A percentile compares a stretch with the other conserved stretches of the same genome.
phyloP scores from a whole-genome alignment of 2,329 filamentous ascomycete species.

The Diaporthe batatas region DNA sequence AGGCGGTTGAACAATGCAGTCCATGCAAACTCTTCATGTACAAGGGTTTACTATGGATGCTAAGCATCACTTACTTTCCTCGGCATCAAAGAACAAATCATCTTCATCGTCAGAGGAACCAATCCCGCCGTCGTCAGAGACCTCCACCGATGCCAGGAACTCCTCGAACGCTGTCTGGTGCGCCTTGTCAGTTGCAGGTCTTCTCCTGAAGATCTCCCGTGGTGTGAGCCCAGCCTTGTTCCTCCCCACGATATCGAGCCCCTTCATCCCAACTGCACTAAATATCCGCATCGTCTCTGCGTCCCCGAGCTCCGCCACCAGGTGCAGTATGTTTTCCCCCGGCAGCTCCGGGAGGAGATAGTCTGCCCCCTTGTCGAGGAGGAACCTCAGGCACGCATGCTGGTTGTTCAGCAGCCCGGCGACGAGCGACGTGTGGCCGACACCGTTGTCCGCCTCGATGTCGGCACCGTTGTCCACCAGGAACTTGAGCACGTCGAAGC shows the following conservation, averaged over 20 bases:
- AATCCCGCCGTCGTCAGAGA: not conserved
- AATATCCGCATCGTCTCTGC: slow-evolving; percentile 1
- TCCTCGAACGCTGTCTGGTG: slow-evolving; percentile 2
- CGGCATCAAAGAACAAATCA: slow-evolving; percentile 16
- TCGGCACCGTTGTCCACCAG: slow-evolving; percentile 9
- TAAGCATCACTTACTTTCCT: not conserved
- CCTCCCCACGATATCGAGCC: not conserved
- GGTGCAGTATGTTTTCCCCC: slow-evolving; percentile 1
- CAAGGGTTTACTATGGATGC: too few relatives aligned
- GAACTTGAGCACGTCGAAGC: slow-evolving; percentile 7
- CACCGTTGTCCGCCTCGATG: slow-evolving; percentile 13
- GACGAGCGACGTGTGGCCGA: slow-evolving; percentile 5
- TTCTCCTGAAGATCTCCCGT: slow-evolving; percentile 1
- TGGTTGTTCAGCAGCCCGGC: slow-evolving; percentile 20
- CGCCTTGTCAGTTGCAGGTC: not conserved
- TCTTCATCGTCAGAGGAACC: not conserved
- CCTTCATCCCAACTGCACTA: not conserved
- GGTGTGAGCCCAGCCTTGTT: slow-evolving; percentile 8
- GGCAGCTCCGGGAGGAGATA: not conserved
- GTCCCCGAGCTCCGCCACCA: slow-evolving; percentile 13
- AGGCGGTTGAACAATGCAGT: too few relatives aligned
- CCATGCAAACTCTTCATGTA: not conserved
- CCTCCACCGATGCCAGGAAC: not conserved
- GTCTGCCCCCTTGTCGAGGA: not conserved
- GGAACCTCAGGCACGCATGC: slow-evolving; percentile 12